Evolutionary conservation across 2,329 filamentous ascomycete genomes (phyloP).

Genomic region (Curvularia sp.): DNA sequence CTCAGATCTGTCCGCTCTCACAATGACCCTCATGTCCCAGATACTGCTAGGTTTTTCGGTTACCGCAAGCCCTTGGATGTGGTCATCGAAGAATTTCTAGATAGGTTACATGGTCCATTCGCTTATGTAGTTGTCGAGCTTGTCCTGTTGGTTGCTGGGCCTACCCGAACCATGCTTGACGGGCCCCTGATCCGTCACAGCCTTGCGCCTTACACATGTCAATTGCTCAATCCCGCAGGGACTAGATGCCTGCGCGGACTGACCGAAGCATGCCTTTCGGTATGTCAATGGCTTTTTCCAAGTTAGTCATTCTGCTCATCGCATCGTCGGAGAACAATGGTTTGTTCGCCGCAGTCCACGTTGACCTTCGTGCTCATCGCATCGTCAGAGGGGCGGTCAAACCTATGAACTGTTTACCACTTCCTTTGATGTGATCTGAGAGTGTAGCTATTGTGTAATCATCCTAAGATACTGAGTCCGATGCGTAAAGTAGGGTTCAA

Average conservation of each 20-base stretch:
- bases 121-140: background rate
- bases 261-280: background rate
- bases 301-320: background rate
- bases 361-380: background rate
- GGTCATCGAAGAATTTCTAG: background rate
- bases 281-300: background rate
- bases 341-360: background rate
- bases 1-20: background rate
- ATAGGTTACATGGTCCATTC: background rate
- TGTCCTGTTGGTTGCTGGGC: background rate
- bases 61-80: background rate
- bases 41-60: background rate
- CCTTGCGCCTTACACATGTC: slow-evolving; percentile 1
- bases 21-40: background rate
- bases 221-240: background rate
- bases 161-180: background rate
- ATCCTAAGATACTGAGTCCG: background rate
- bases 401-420: background rate
- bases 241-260: background rate
- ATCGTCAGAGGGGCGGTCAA: background rate
- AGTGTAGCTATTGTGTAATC: background rate
- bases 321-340: background rate
- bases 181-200: background rate
- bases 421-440: background rate
- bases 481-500: background rate